Evolutionary conservation across 2,329 filamentous ascomycete species (phyloP).

Genomic region (Cladobotryum mycophilum): DNA sequence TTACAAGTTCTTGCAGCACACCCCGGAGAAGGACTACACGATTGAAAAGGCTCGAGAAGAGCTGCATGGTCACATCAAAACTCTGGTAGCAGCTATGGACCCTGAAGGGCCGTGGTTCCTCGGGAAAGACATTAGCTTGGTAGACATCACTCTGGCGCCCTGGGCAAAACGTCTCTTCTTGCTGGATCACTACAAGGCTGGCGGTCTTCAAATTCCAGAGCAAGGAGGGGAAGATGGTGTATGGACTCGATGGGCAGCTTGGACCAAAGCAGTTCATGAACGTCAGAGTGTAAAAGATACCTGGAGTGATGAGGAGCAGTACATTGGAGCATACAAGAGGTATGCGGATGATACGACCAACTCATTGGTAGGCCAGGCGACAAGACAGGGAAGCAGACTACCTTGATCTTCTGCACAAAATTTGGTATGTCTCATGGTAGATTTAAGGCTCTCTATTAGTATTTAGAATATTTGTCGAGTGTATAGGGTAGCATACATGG

Average conservation of each 20-base stretch:
- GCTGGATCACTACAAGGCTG: conserved; percentile 66
- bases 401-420: conserved; percentile 29
- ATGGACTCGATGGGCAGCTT: conserved; percentile 61
- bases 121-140: conserved; percentile 55
- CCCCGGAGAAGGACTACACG: conserved; percentile 39
- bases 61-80: conserved; percentile 52
- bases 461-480: not conserved
- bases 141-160: conserved; percentile 66
- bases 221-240: conserved; percentile 46
- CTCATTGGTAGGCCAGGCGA: conserved; percentile 56
- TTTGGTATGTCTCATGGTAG: no score
- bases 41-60: conserved; percentile 50
- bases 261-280: conserved; percentile 52
- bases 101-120: conserved; percentile 56
- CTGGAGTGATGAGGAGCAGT: conserved; percentile 60
- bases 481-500: not conserved
- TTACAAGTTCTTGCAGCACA: conserved; percentile 56
- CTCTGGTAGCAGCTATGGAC: conserved; percentile 58
- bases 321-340: conserved; percentile 60
- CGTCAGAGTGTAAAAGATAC: conserved; percentile 61
- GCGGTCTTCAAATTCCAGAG: conserved; percentile 41
- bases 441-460: no score
- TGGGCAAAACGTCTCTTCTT: conserved; percentile 68
- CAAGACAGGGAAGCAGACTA: conserved; percentile 54
- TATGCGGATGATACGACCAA: conserved; percentile 61